Evolutionary conservation across 2,329 filamentous ascomycete species (phyloP), one percentile per base, ranked within the genome.

Genomic region (Tolypocladium capitatum): DNA sequence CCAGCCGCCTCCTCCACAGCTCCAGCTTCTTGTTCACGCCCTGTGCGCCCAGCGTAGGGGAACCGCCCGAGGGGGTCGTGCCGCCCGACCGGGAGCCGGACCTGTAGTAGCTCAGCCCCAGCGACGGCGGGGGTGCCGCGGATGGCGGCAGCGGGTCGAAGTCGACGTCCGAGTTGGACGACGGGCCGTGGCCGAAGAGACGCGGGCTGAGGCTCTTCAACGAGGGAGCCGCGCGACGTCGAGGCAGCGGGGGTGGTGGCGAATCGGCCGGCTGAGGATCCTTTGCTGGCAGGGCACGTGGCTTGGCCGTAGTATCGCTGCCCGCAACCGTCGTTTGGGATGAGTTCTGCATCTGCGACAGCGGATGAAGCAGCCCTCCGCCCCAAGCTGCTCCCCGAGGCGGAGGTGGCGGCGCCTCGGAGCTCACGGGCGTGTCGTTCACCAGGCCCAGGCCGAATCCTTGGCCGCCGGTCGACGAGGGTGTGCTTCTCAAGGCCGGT

Each of bases 1-100:
- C 74, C 67, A 86, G 77, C 36, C 86, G 69, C 48, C 81, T 74
- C 51, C 74, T 71, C 86, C 86, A 92, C 43, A 88, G 59, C 50
- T 83, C 81, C 48, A 88, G 70, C 53, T 86, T 83, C 66, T 84
- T 87, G 62, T 79, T 86, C 13, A 67, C 59, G 4, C 53, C 56
- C 46, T 60, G 58, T 2, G 69, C 63, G 1, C 62, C 60, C 18
- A 63, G 49, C 0, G 54, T 62, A 1, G 65, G 65, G 2, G 64
- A 68, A 1, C 60, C 60, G 0, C 33, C 38, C 27, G 61, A 59
- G 27, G 67, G 65, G 3, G 64, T 63, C 3, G 57, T 58, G 10
- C 49, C 55, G n/a, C 60, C 58, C 2, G 64, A 64, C 5, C 61
- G 55, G 14, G 58, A 59, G 5, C 56, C 55, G 1, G 63, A 58